Conservation (phyloP, 495 filamentous ascomycete species). For the Cercophora sp. region DNA sequence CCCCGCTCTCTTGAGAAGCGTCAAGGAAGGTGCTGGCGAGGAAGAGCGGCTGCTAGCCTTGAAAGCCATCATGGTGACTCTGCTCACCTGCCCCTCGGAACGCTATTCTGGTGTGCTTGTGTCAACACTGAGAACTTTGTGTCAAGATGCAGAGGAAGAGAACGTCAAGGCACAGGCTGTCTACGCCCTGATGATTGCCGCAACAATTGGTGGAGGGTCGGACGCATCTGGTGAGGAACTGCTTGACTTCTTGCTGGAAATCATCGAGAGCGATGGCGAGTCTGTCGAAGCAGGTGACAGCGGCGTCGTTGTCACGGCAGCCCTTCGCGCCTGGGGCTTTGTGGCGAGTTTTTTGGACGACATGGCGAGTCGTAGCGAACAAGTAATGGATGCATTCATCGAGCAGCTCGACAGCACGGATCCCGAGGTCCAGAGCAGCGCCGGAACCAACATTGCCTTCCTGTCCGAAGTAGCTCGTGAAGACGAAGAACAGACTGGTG, state of each 20-base stretch:
- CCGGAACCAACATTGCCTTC: conserved; percentile 86
- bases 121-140: conserved; percentile 61
- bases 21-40: conserved; percentile 66
- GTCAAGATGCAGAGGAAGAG: conserved; percentile 64
- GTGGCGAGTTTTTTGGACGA: conserved; percentile 80
- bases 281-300: conserved; percentile 71
- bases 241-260: conserved; percentile 81
- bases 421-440: conserved; percentile 73
- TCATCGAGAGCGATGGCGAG: conserved; percentile 79
- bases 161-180: conserved; percentile 70
- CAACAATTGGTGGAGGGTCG: conserved; percentile 78
- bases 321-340: conserved; percentile 84
- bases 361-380: conserved; percentile 66
- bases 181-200: conserved; percentile 65
- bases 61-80: conserved; percentile 69
- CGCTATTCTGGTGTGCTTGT: conserved; percentile 62
- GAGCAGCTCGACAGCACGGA: conserved; percentile 83
- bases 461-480: conserved; percentile 77
- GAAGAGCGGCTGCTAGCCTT: conserved; percentile 71
- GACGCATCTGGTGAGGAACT: conserved; percentile 66
- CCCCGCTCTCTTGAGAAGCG: conserved; percentile 64
- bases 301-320: conserved; percentile 72
- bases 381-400: conserved; percentile 78
- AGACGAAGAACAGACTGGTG: conserved; percentile 59
- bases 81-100: conserved; percentile 69